Evolutionary conservation across 495 filamentous ascomycete genomes (phyloP), one percentile per base, ranked within the genome.

Genomic region (Thermothielavioides terrestris): DNA sequence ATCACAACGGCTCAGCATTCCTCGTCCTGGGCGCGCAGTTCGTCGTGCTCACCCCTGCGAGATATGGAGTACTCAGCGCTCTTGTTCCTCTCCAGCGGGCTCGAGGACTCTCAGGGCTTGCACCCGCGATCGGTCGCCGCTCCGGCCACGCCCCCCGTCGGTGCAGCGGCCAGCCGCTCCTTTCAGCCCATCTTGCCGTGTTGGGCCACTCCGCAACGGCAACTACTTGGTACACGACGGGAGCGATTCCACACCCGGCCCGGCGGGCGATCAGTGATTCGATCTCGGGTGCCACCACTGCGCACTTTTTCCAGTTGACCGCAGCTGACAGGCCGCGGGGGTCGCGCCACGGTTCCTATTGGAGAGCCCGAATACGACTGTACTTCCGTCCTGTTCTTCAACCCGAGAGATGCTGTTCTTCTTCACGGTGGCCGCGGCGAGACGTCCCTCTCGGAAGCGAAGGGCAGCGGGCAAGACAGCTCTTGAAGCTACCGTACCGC

Each of bases 201-300:
- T 40, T 42, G 23, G 40, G 50, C 40, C 46, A 44, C 34, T 35
- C 49, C 25, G 30, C 40, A 43, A 43, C 54, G 38, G 54, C 46
- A 46, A 30, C 51, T 22, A 40, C 36, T n/a, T n/a, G n/a, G n/a
- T n/a, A 47, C 38, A 28, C n/a, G n/a, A n/a, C n/a, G n/a, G n/a
- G n/a, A n/a, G n/a, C n/a, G n/a, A n/a, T n/a, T 50, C 35, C 42
- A 25, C 17, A 15, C 35, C 49, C 45, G 44, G 48, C 18, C 53
- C 50, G 40, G 36, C 22, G 38, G 44, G n/a, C 54, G 50, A 58
- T 59, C 60, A 46, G 45, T 61, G 55, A 60, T 60, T 63, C 52
- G 53, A 65, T 62, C 57, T 65, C 56, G 46, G 54, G 55, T 59
- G 49, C 53, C 38, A 38, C 57, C 48, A 52, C 49, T 53, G 46